A percentile compares a stretch with the other conserved stretches of the same genome.
Conservation (phyloP, 306 rosid species). For the Vachellia pachyceras region DNA sequence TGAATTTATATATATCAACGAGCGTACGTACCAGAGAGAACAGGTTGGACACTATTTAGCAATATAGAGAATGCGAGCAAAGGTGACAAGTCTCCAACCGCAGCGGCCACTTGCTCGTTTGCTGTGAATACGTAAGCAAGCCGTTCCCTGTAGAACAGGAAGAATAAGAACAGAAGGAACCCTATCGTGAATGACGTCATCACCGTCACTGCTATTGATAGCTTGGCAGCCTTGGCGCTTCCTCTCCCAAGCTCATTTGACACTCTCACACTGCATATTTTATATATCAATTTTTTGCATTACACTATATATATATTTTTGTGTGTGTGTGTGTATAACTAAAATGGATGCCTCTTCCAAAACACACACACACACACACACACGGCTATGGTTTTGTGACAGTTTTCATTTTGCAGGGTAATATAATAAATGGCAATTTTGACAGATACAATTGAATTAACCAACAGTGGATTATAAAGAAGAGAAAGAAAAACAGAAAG, state of each 20-base stretch:
- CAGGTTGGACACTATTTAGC: conserved; percentile 62
- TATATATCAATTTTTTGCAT: background rate
- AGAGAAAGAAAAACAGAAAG: background rate
- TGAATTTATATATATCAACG: no score
- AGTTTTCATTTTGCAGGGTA: background rate
- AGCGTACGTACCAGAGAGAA: conserved; percentile 51
- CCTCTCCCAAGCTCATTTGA: conserved; percentile 67
- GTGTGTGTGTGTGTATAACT: no score
- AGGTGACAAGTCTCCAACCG: conserved; percentile 55
- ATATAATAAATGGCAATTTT: background rate
- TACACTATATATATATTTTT: no score
- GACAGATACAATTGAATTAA: background rate
- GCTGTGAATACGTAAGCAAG: conserved; percentile 54
- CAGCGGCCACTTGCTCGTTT: conserved; percentile 42
- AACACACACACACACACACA: background rate
- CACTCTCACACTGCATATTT: conserved; percentile 53
- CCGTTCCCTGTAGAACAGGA: conserved; percentile 48
- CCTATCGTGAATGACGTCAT: conserved; percentile 49
- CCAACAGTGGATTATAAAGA: background rate
- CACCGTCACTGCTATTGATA: conserved; percentile 47
- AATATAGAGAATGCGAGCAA: conserved; percentile 53
- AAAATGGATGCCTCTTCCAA: no score
- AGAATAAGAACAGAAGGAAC: conserved; percentile 43
- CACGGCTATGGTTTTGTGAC: background rate
- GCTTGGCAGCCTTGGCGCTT: conserved; percentile 52